Conservation (phyloP, 805 yeast genomes). For the Ogataea nonfermentans region DNA sequence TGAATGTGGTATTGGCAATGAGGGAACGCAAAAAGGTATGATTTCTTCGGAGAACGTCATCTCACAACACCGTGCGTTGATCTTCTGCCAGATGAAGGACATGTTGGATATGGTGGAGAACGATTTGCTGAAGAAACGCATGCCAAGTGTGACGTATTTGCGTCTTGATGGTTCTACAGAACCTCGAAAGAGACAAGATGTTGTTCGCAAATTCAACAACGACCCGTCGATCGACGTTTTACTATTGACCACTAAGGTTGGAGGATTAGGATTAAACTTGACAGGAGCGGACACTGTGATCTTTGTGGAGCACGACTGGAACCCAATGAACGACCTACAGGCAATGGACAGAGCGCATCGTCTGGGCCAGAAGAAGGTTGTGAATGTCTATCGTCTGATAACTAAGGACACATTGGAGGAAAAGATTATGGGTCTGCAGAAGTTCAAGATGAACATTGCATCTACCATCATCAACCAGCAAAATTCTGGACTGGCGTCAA, state of each 20-base stretch:
- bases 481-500: constrained; percentile 90
- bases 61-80: constrained; percentile 91
- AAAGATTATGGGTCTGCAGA: constrained; percentile 96
- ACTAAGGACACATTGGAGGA: constrained; percentile 94
- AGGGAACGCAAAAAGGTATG: constrained; percentile 25
- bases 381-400: constrained; percentile 90
- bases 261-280: constrained; percentile 95
- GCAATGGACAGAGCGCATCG: constrained; percentile 99
- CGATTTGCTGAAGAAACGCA: constrained; percentile 73
- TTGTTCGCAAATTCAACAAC: constrained; percentile 87
- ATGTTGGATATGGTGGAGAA: constrained; percentile 97
- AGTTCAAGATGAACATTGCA: constrained; percentile 96
- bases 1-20: constrained; percentile 88
- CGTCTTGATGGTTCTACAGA: constrained; percentile 93
- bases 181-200: constrained; percentile 84
- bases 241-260: constrained; percentile 92
- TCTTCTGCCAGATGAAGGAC: constrained; percentile 95
- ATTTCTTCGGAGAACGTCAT: constrained; percentile 52
- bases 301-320: constrained; percentile 99
- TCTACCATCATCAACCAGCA: constrained; percentile 95
- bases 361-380: constrained; percentile 96
- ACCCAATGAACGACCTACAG: constrained; percentile 98
- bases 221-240: constrained; percentile 97
- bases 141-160: constrained; percentile 93
- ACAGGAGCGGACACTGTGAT: constrained; percentile 99